Percentiles rank a stretch among this genome's conserved stretches.
Conservation (phyloP, 192 early-diverging fungal species). For the Piromyces finnis region DNA sequence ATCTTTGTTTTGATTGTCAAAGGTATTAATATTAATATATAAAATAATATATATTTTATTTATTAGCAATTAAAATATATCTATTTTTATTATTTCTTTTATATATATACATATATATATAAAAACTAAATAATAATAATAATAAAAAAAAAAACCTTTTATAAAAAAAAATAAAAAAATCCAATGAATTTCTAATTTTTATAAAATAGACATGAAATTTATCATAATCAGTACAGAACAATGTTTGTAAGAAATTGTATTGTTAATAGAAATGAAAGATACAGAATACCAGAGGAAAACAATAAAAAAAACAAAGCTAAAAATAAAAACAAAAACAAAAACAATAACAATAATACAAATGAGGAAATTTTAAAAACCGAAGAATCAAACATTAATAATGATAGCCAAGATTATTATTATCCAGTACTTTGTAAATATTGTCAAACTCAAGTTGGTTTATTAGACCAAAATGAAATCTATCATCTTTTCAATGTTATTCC, state of each 20-base stretch:
- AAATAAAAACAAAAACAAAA: neutral
- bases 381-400: constrained; percentile 1
- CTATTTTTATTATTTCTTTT: no score
- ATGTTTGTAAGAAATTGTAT: constrained; percentile 50
- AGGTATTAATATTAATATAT: neutral
- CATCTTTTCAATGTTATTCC: constrained; percentile 50
- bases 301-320: neutral
- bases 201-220: constrained; percentile 28
- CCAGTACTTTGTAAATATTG: constrained; percentile 37
- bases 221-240: constrained; percentile 40
- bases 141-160: no score
- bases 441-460: constrained; percentile 35
- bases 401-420: constrained; percentile 16
- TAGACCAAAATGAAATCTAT: constrained; percentile 46
- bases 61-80: no score
- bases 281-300: constrained; percentile 4
- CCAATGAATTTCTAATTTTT: no score
- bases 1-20: neutral
- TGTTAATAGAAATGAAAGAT: constrained; percentile 15
- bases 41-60: no score
- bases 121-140: no score
- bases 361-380: neutral
- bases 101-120: no score
- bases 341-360: neutral
- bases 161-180: no score